Percentiles rank a stretch among this genome's conserved stretches.
Evolutionary conservation across 148 eudicot species (phyloP).

Genomic region (Chenopodium suecicum): DNA sequence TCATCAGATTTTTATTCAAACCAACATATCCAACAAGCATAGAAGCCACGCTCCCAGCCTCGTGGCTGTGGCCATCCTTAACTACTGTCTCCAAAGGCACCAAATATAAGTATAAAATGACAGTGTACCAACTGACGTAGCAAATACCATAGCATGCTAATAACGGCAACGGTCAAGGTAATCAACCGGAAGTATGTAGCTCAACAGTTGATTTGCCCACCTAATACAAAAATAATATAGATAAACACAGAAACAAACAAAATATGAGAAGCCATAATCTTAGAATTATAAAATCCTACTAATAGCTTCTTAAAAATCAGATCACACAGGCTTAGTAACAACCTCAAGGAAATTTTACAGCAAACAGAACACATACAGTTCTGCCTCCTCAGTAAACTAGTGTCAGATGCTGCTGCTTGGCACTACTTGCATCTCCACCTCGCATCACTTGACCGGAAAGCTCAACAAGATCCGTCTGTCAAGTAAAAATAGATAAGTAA

Average conservation of each 20-base stretch:
- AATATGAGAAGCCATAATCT: not conserved
- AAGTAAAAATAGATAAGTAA: not conserved
- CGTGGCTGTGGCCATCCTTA: too few species aligned
- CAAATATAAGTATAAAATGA: too few species aligned
- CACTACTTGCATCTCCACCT: constrained; percentile 1
- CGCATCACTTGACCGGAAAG: not conserved
- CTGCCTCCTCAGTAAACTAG: not conserved
- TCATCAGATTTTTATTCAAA: too few species aligned
- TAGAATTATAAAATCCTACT: not conserved
- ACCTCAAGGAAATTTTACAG: not conserved
- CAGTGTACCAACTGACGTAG: too few species aligned
- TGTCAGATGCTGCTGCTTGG: not conserved
- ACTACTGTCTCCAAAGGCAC: too few species aligned
- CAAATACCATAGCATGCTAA: too few species aligned
- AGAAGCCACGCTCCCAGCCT: too few species aligned
- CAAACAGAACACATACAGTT: not conserved
- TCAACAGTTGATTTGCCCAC: not conserved
- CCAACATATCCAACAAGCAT: too few species aligned
- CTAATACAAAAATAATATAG: not conserved
- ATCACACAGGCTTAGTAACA: not conserved
- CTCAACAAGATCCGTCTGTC: not conserved
- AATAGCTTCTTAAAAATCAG: not conserved
- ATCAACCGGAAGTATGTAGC: not conserved
- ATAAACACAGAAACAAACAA: not conserved
- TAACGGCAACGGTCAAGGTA: not conserved